Conservation (phyloP, 176 grass and related monocot species). For the Poa pratensis region DNA sequence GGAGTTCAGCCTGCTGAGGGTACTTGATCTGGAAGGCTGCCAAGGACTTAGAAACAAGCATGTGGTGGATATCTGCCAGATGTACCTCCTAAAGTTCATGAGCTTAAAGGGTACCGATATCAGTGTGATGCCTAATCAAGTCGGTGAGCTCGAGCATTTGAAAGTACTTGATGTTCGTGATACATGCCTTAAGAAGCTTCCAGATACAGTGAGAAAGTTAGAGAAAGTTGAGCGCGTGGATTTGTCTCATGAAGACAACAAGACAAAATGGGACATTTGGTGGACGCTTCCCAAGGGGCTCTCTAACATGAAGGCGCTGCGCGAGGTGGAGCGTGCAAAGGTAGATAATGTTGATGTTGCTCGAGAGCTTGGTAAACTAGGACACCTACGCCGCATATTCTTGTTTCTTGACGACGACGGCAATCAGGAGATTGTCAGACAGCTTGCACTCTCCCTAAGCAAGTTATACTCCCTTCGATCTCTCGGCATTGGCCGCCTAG, state of each 20-base stretch:
- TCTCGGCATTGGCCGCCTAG: not conserved
- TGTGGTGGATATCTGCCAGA: not conserved
- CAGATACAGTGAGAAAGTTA: not conserved
- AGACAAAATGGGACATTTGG: accelerated
- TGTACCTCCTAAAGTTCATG: constrained; percentile 11
- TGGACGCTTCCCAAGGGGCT: not conserved
- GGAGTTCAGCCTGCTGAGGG: not conserved
- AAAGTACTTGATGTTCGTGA: not conserved
- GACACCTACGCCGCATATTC: not conserved
- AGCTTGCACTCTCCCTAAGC: not conserved
- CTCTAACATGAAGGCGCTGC: not conserved
- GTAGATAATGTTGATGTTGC: not conserved
- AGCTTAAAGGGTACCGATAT: not conserved
- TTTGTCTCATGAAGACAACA: not conserved
- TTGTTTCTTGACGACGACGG: not conserved
- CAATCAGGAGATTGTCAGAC: not conserved
- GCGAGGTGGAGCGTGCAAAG: not conserved
- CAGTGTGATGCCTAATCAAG: not conserved
- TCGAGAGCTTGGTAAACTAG: not conserved
- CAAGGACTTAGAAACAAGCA: not conserved
- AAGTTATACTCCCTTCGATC: not conserved
- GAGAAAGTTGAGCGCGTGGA: not conserved
- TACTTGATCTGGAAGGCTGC: not conserved
- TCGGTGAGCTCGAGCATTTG: not conserved
- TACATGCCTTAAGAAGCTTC: accelerated